Base-by-base conservation (phyloP, 169 alveolate genomes). In the Plasmodium gallinaceum region DNA sequence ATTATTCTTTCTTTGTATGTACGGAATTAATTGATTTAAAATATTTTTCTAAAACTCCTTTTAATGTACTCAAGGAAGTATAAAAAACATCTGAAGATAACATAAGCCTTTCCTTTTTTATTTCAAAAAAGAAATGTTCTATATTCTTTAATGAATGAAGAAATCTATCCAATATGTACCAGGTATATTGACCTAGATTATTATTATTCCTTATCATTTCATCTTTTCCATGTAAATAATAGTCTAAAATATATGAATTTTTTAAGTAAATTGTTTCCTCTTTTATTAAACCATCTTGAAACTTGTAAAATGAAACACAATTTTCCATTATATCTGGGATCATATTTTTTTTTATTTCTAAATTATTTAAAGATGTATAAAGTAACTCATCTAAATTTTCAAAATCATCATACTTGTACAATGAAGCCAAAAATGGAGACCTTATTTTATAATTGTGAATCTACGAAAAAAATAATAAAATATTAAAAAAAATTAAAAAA, bases 181-280 rank as follows among this genome's bases (percentile, higher is more conserved):
- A 94, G 14, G 94, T 94, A 76, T 94, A 94, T 46, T 94, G 96
- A 10, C 96, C 96, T 57, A 94, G 91, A 7, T 94, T 94, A 58
- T 94, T 94, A 68, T 76, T 87, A 66, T 91, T 94, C 22, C 96
- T 43, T 57, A 92, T 75, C 7, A 87, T 52, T 12, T 92, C 60
- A 86, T 89, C 86, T 20, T 93, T 78, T 39, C 96, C 96, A 57
- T 92, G 95, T n/a, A 91, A 68, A 91, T 86, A 94, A 87, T 92
- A 94, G 86, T 94, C 96, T 39, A 92, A 39, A 68, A 94, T 86
- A 83, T 94, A 94, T 1, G 96, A 94, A 66, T 94, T 94, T 73
- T 92, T 74, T 61, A 87, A 87, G 42, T 80, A 70, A 26, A 68
- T 60, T 51, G 57, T 74, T 70, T 87, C 88, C 32, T 83, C 91